phyloP scores from a whole-genome alignment of 2,329 filamentous ascomycete species.

The Aspergillus pseudoglaucus region DNA sequence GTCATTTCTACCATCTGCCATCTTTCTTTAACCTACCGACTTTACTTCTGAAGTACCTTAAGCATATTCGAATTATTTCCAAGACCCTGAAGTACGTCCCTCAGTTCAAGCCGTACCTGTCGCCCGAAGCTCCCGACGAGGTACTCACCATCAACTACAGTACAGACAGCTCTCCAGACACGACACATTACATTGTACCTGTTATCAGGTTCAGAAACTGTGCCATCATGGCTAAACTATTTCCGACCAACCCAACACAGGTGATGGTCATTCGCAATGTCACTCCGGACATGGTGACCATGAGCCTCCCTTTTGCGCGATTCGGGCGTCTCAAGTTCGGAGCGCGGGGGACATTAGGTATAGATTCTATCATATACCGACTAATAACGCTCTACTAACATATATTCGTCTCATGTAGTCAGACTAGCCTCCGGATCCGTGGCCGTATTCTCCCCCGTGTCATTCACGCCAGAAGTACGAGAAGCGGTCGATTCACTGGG shows the following conservation, averaged over 20 bases:
- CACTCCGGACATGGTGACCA: conserved; percentile 61
- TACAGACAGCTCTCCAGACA: not conserved
- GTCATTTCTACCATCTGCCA: no score
- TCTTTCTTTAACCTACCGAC: no score
- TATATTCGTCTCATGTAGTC: conserved; percentile 45
- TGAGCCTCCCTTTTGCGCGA: conserved; percentile 69
- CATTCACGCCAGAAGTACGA: conserved; percentile 68
- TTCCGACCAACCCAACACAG: conserved; percentile 65
- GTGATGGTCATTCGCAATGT: conserved; percentile 88
- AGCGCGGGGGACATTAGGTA: conserved; percentile 78
- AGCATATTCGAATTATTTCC: no score
- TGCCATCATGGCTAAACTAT: conserved; percentile 41
- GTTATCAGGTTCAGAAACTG: conserved; percentile 1
- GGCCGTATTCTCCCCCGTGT: conserved; percentile 86
- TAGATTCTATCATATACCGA: conserved; percentile 14
- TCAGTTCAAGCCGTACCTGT: no score
- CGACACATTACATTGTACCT: no score
- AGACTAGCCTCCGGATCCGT: conserved; percentile 70
- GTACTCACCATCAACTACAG: not conserved
- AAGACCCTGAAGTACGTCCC: no score
- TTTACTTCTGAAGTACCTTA: no score
- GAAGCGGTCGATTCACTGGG: conserved; percentile 56
- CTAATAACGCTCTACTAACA: not conserved
- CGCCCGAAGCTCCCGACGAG: not conserved
- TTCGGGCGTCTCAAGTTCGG: conserved; percentile 76